A percentile compares a stretch with the other conserved stretches of the same genome.
These are phyloP conservation scores for Aspergillus sp. DNA, from an alignment of 2,329 filamentous ascomycete genomes.

Conservation along the genomic window DNA sequence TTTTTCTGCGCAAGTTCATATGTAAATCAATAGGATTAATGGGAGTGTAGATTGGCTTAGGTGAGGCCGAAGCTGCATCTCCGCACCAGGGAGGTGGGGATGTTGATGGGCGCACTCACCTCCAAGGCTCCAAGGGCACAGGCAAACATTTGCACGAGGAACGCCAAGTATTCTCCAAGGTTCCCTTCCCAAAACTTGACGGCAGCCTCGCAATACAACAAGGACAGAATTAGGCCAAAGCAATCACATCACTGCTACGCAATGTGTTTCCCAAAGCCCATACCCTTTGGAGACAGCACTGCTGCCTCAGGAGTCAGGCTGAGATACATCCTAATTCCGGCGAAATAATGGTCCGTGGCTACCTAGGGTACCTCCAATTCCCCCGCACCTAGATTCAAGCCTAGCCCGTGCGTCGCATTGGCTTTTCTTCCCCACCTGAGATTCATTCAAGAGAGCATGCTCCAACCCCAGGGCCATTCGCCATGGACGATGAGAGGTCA, in stretches of 20 bases:
- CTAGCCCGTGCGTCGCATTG: too few relatives aligned
- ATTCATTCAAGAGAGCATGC: constrained; percentile 29
- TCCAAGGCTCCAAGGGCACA: neutral
- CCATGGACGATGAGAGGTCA: constrained; percentile 47
- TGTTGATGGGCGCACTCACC: neutral
- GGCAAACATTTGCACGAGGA: neutral
- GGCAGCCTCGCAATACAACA: neutral
- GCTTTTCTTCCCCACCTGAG: constrained; percentile 40
- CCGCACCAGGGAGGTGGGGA: constrained; percentile 27
- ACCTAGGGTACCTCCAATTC: too few relatives aligned
- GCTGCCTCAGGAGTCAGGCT: too few relatives aligned
- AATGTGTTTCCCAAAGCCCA: too few relatives aligned
- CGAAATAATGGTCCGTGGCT: too few relatives aligned
- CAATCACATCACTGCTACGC: too few relatives aligned
- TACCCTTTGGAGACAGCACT: too few relatives aligned
- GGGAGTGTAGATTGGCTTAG: too few relatives aligned
- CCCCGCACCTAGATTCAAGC: too few relatives aligned
- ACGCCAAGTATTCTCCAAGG: neutral
- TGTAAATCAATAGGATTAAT: neutral
- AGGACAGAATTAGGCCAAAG: too few relatives aligned
- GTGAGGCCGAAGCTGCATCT: constrained; percentile 17
- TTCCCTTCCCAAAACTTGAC: neutral
- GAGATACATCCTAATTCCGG: too few relatives aligned
- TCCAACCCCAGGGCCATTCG: constrained; percentile 31
- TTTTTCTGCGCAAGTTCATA: neutral